Base-by-base conservation (phyloP, 257 asterid genomes). In the Apocynum venetum region DNA sequence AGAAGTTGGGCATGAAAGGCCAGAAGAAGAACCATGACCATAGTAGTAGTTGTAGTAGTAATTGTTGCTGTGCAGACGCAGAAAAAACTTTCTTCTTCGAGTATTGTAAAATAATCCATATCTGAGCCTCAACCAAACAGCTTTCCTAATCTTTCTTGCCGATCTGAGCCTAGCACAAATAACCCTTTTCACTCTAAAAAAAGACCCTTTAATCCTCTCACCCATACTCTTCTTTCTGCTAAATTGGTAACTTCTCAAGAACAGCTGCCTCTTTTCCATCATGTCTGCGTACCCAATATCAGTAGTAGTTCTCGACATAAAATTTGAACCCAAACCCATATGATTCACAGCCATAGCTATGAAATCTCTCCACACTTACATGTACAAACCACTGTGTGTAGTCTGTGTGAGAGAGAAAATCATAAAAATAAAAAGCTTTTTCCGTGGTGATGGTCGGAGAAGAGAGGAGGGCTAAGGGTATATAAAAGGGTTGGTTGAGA, bases 221-320 rank as follows among this genome's bases (percentile, higher is more conserved):
- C 76, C 35, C 9, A 89, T 75, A 64, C 88, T 90, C 86, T 82
- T 87, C 82, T 92, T 94, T 81, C 98, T 79, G 38, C 96, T 87
- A 60, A 94, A 94, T 43, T 85, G 96, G 74, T 94, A 94, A 87
- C 98, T 94, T 82, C 97, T 85, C 89, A 94, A 79, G 81, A 94
- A 94, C 52, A 94, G 75, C 82, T 86, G 97, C 84, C 98, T 79
- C 81, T 94, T 94, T 77, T 90, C 96, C 80, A 87, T 92, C 81
- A 86, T 72, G 53, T 87, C 96, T 12, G 81, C 78, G 82, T 83
- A 81, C 60, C 86, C 90, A 75, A 71, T 73, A 46, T 80, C 83
- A 59, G 31, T 25, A 25, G 31, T 25, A 25, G 78, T 84, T 61
- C 88, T 73, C 73, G 86, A 78, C 68, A 82, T 35, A 77, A 57